phyloP scores from a whole-genome alignment of 2,329 filamentous ascomycete genomes.

The Lizonia empirigonia region DNA sequence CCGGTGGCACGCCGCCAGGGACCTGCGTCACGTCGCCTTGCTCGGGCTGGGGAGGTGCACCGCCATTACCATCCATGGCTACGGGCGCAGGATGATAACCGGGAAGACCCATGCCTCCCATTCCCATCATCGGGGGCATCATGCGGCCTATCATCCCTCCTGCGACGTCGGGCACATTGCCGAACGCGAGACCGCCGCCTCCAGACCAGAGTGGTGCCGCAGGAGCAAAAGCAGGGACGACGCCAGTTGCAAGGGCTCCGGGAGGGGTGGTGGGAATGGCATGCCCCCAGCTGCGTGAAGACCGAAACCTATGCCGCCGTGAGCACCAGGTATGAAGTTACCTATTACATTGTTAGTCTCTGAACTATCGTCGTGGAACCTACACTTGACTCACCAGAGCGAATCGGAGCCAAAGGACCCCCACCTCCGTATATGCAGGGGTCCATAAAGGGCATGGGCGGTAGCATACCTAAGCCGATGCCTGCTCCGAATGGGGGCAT shows the following conservation, averaged over 20 bases:
- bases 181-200: conserved; percentile 28
- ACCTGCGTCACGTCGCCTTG: conserved; percentile 35
- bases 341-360: conserved; percentile 27
- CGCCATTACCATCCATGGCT: conserved; percentile 30
- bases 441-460: conserved; percentile 30
- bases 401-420: conserved; percentile 32
- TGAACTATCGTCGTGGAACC: conserved; percentile 5
- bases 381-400: conserved; percentile 8
- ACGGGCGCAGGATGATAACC: conserved; percentile 30
- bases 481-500: conserved; percentile 27
- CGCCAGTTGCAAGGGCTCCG: conserved; percentile 24
- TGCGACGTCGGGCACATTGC: conserved; percentile 27
- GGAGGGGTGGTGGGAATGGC: conserved; percentile 35
- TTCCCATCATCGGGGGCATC: conserved; percentile 16
- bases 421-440: conserved; percentile 34
- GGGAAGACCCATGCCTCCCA: conserved; percentile 11
- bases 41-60: conserved; percentile 24
- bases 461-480: conserved; percentile 34
- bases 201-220: conserved; percentile 30
- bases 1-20: conserved; percentile 34
- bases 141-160: conserved; percentile 9
- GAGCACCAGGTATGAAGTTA: conserved; percentile 32
- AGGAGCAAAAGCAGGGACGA: conserved; percentile 33
- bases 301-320: conserved; percentile 36
- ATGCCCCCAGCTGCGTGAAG: conserved; percentile 26